These are phyloP conservation scores for Colletotrichum salicis DNA, from an alignment of 2,329 filamentous ascomycete species.

Conservation along the genomic window DNA sequence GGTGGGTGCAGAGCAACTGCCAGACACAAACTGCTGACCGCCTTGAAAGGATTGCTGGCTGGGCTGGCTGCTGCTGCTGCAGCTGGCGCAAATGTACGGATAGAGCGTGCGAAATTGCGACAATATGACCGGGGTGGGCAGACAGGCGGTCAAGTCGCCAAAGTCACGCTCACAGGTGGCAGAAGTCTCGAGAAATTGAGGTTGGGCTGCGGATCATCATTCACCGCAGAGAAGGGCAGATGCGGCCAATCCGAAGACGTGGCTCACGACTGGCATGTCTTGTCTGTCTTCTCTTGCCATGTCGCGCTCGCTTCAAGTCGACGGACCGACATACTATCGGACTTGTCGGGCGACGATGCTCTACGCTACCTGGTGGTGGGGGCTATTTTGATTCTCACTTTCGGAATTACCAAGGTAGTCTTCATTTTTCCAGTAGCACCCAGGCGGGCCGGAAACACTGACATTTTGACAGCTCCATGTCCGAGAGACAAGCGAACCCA, in stretches of 20 bases:
- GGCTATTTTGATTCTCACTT: not conserved
- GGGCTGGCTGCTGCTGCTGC: too few relatives aligned
- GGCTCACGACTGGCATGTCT: conserved; percentile 2
- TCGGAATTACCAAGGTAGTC: not conserved
- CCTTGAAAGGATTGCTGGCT: not conserved
- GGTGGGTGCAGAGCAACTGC: not conserved
- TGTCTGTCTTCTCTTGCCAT: not conserved
- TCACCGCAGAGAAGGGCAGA: conserved; percentile 23
- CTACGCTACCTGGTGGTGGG: not conserved
- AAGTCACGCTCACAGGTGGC: too few relatives aligned
- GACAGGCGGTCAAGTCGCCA: conserved; percentile 20
- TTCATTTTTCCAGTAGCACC: not conserved
- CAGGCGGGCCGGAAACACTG: not conserved
- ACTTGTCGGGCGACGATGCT: conserved; percentile 19
- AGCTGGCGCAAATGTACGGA: not conserved
- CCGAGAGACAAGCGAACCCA: conserved; percentile 6
- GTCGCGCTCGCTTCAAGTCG: not conserved
- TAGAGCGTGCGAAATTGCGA: conserved; percentile 2
- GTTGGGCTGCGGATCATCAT: conserved; percentile 10
- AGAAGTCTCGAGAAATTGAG: not conserved
- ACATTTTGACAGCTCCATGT: conserved; percentile 1
- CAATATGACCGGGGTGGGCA: not conserved
- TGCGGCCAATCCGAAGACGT: conserved; percentile 32
- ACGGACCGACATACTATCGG: conserved; percentile 15
- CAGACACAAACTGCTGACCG: not conserved